Conservation (phyloP, 176 grass and related monocot species). For the maize (Zea mays) region DNA sequence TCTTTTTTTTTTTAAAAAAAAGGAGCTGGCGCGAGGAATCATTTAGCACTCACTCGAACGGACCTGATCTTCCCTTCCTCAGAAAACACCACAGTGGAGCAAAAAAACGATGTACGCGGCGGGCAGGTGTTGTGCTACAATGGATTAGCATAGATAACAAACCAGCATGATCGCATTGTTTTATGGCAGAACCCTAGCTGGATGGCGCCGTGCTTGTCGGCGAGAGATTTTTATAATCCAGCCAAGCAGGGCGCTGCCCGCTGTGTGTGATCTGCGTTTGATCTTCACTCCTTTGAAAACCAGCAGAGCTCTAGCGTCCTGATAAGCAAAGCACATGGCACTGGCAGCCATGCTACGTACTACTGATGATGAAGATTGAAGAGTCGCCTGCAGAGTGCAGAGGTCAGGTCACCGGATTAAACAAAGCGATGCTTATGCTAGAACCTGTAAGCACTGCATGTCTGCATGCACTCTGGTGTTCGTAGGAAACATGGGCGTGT, state of each 20-base stretch:
- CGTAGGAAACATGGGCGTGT: not conserved
- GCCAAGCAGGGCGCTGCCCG: not conserved
- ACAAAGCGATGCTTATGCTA: not conserved
- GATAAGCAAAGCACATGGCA: conserved; percentile 4
- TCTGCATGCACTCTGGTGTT: not conserved
- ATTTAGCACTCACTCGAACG: not conserved
- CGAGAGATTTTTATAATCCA: conserved; percentile 3
- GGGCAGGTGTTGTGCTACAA: conserved; percentile 18
- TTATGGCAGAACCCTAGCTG: not conserved
- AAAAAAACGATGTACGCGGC: conserved; percentile 40
- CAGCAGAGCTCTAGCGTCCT: conserved; percentile 1
- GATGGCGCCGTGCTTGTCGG: conserved; percentile 27
- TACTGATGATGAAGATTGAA: too few species aligned
- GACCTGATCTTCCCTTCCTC: not conserved
- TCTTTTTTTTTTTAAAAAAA: not conserved
- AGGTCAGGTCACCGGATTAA: not conserved
- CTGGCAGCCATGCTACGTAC: not conserved
- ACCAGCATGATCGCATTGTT: conserved; percentile 18
- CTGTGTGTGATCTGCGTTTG: conserved; percentile 22
- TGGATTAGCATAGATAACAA: conserved; percentile 23
- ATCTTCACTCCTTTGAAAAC: conserved; percentile 21
- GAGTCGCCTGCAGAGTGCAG: not conserved
- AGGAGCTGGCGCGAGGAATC: not conserved
- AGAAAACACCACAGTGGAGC: not conserved
- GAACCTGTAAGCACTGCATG: not conserved